Percentiles rank a stretch among this genome's conserved stretches.
Conservation (phyloP, 2,329 filamentous ascomycete genomes). For the Epichloe aotearoae region DNA sequence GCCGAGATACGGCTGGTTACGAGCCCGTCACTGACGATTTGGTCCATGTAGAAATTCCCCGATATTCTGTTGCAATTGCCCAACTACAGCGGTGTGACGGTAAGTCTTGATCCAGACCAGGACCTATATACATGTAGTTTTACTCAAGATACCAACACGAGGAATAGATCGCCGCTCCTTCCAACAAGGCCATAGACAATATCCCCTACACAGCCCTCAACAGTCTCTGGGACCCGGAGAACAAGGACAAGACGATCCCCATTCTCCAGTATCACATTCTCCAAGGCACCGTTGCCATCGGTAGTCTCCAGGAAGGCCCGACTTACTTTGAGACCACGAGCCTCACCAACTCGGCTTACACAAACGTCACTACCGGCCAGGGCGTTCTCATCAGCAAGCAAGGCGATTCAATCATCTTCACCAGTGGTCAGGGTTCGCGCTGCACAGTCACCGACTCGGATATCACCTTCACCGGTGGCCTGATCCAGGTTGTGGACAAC, state of each 20-base stretch:
- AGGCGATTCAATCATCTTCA: conserved; percentile 30
- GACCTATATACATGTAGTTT: no score
- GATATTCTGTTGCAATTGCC: conserved; percentile 31
- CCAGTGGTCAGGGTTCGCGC: conserved; percentile 33
- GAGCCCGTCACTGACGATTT: background rate
- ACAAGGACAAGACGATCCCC: conserved; percentile 29
- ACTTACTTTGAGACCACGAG: conserved; percentile 30
- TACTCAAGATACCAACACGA: background rate
- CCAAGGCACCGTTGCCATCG: conserved; percentile 31
- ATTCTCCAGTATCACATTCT: conserved; percentile 52
- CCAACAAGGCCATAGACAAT: conserved; percentile 41
- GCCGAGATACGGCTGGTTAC: background rate
- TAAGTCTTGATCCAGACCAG: conserved; percentile 13
- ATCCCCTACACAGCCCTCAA: conserved; percentile 38
- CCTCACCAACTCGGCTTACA: conserved; percentile 27
- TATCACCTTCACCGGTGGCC: conserved; percentile 33
- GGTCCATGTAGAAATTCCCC: conserved; percentile 28
- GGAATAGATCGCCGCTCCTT: conserved; percentile 39
- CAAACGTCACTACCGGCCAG: conserved; percentile 37
- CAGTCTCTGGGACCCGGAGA: conserved; percentile 31
- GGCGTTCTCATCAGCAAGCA: conserved; percentile 33
- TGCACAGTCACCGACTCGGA: conserved; percentile 29
- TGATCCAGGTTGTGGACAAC: conserved; percentile 39
- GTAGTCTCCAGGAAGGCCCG: conserved; percentile 22
- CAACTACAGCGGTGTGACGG: conserved; percentile 29